Conservation (phyloP, 2,329 filamentous ascomycete species). For the Trichoderma sp. region DNA sequence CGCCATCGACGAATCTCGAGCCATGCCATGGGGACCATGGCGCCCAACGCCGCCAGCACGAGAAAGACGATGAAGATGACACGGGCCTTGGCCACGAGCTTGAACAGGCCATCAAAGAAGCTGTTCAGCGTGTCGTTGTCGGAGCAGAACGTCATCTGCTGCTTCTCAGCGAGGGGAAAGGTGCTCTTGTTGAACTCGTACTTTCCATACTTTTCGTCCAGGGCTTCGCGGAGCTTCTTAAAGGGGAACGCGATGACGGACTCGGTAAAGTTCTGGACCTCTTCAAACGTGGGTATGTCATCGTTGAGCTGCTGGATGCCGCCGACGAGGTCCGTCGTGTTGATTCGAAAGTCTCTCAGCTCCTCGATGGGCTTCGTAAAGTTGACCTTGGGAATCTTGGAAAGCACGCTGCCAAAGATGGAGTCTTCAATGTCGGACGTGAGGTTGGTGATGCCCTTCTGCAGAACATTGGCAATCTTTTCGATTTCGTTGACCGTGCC, state of each 20-base stretch:
- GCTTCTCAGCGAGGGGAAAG: conserved; percentile 83
- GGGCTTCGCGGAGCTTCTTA: conserved; percentile 70
- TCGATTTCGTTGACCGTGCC: conserved; percentile 63
- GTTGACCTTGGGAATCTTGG: conserved; percentile 58
- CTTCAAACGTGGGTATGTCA: conserved; percentile 78
- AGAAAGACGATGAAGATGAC: conserved; percentile 78
- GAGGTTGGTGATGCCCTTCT: conserved; percentile 55
- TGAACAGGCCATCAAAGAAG: conserved; percentile 76
- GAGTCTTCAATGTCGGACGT: conserved; percentile 45
- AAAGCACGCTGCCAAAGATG: conserved; percentile 54
- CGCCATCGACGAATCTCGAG: conserved; percentile 78
- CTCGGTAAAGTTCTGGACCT: conserved; percentile 82
- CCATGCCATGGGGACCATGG: conserved; percentile 77
- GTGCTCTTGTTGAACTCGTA: conserved; percentile 77
- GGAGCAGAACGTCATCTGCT: conserved; percentile 84
- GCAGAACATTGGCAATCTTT: conserved; percentile 54
- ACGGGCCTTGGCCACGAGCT: conserved; percentile 67
- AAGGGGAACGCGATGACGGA: conserved; percentile 78
- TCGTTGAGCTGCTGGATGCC: conserved; percentile 73
- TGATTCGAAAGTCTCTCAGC: conserved; percentile 70
- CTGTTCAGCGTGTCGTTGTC: conserved; percentile 77
- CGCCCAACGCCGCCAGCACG: conserved; percentile 68
- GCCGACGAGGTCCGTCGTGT: conserved; percentile 66
- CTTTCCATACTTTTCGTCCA: conserved; percentile 70
- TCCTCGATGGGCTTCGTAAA: conserved; percentile 65